Base-by-base conservation (phyloP, 2,329 filamentous ascomycete species). In the Aspergillus proliferans region DNA sequence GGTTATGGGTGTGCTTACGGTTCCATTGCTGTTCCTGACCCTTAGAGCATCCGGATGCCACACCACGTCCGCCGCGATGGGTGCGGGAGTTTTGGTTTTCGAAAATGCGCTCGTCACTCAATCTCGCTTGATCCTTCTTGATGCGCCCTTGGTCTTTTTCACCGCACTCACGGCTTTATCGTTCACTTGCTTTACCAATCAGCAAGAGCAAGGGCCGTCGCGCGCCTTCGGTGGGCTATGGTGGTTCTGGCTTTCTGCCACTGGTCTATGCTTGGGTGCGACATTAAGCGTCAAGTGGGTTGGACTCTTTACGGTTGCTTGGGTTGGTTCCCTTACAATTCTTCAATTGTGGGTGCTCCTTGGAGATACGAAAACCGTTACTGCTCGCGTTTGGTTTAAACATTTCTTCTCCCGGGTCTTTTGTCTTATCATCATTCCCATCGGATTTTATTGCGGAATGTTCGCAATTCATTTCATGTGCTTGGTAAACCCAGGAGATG, bases 281-380 rank as follows among this genome's bases (percentile, higher is more conserved):
- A 97, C 93, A 6, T 82, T 85, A 53, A 97, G 92, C 74, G 91
- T 97, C 64, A 98, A 98, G 76, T 98, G 93, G 93, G 93, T 98
- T 64, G 93, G 93, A 45, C 79, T 98, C 46, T 97, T 98, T 77
- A 98, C 93, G 55, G 96, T 96, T 69, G 93, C 92, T 44, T 98
- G 93, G 93, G 89, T 98, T 58, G 93, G 93, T 54, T 83, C 80
- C 70, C 81, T 98, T 72, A 98, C 93, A 34, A 71, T 92, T 41
- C 69, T 98, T 42, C 93, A 98, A 75, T 81, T 98, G 50, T 98
- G 93, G 93, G 84, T 96, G 58, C 76, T 98, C 48, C 85, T 96
- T 38, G 93, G 91, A 55, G 93, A 98, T 69, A 81, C 81, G 57
- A 89, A 84, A 72, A 91, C 85, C 47, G 90, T 97, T 46, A 88